phyloP scores from a whole-genome alignment of 257 asterid species.

The Agastache rugosa region DNA sequence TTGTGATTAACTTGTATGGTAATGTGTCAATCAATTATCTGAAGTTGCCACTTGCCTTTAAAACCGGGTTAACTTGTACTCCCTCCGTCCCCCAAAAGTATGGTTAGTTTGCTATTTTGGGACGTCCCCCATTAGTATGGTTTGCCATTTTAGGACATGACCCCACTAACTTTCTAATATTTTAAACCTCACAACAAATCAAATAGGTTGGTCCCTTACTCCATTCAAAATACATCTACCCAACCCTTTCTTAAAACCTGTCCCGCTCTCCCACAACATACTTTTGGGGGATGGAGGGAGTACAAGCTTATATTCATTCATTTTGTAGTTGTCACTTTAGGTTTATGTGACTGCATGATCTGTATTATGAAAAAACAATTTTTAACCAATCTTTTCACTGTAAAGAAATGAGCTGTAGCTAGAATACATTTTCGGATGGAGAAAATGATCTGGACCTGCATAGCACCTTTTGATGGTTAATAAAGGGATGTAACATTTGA shows the following conservation, averaged over 20 bases:
- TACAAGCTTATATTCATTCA: conserved; percentile 10
- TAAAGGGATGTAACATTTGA: conserved; percentile 4
- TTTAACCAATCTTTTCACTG: conserved; percentile 10
- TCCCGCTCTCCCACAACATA: too few species aligned
- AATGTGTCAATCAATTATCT: neutral
- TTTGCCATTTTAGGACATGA: too few species aligned
- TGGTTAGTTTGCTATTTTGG: too few species aligned
- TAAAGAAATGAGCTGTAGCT: neutral
- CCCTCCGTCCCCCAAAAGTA: too few species aligned
- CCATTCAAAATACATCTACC: too few species aligned
- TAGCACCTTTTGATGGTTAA: neutral
- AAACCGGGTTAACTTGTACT: neutral
- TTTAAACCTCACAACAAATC: too few species aligned
- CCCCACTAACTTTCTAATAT: too few species aligned
- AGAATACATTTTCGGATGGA: conserved; percentile 7
- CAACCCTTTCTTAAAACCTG: too few species aligned
- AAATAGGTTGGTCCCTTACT: too few species aligned
- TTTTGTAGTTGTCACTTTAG: neutral
- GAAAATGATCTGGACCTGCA: conserved; percentile 12
- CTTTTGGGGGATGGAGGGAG: too few species aligned
- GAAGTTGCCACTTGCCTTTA: neutral
- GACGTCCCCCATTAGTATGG: too few species aligned
- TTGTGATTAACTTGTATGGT: neutral
- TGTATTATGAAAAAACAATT: neutral
- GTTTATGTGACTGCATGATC: conserved; percentile 23